These are phyloP conservation scores for Anthostomella pinea DNA, from an alignment of 2,329 filamentous ascomycete genomes.

Conservation along the genomic window DNA sequence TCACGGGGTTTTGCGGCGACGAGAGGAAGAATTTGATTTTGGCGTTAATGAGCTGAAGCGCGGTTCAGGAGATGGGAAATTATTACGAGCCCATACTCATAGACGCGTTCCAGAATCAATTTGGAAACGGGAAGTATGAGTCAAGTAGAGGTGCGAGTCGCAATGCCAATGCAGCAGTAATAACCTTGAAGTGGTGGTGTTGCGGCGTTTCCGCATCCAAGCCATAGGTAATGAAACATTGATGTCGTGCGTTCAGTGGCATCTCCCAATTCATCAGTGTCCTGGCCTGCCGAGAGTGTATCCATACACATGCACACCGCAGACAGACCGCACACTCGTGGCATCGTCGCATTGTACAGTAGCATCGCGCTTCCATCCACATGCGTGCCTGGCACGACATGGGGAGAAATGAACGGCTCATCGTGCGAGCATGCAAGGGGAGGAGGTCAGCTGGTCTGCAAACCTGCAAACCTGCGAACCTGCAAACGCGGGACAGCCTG, in stretches of 20 bases:
- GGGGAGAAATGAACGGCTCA: background rate
- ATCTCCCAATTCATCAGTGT: no score
- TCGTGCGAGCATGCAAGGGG: constrained; percentile 19
- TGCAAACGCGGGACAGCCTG: constrained; percentile 15
- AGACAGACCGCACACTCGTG: no score
- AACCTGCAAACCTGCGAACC: no score
- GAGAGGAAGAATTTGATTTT: background rate
- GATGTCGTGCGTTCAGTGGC: constrained; percentile 14
- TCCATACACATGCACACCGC: no score
- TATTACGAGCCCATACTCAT: background rate
- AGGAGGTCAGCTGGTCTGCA: constrained; percentile 23
- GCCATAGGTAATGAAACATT: constrained; percentile 13
- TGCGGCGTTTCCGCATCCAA: constrained; percentile 12
- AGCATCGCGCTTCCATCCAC: no score
- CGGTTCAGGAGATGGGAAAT: constrained; percentile 1
- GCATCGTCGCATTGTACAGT: no score
- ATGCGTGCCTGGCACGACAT: background rate
- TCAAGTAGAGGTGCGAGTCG: no score
- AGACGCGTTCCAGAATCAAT: constrained; percentile 1
- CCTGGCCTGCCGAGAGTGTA: no score
- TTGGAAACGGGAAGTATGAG: constrained; percentile 1
- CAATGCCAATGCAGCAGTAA: no score
- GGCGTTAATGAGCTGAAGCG: no score
- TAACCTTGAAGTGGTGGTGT: constrained; percentile 4
- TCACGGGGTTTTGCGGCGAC: background rate